Conservation (phyloP, 192 early-diverging fungal genomes). For the Coemansia sp. region DNA sequence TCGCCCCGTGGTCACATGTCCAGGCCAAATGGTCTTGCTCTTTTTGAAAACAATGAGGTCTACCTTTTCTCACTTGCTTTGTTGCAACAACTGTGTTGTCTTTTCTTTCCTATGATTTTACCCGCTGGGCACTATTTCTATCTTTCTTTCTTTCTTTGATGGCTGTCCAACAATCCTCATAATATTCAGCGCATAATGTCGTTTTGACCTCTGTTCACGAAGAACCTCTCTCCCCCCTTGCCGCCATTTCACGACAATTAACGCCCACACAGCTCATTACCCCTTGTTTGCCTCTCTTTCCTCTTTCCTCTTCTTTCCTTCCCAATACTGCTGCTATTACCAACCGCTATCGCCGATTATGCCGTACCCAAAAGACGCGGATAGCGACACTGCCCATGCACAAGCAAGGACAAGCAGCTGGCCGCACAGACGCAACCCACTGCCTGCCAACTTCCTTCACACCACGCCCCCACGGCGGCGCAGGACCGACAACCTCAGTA, state of each 20-base stretch:
- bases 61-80: too few relatives aligned
- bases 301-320: background rate
- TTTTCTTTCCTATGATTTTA: too few relatives aligned
- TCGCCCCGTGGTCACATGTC: too few relatives aligned
- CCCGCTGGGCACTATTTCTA: too few relatives aligned
- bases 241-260: background rate
- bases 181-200: too few relatives aligned
- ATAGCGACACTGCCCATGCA: background rate
- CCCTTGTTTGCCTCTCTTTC: background rate
- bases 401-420: conserved; percentile 14
- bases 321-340: background rate
- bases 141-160: too few relatives aligned
- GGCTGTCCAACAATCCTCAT: too few relatives aligned
- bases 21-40: too few relatives aligned
- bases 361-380: background rate
- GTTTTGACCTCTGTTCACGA: too few relatives aligned
- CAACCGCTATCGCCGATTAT: background rate
- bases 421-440: conserved; percentile 44
- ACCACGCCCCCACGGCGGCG: conserved; percentile 25
- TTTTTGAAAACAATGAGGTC: too few relatives aligned
- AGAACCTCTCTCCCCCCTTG: too few relatives aligned
- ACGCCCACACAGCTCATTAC: background rate
- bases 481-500: conserved; percentile 1
- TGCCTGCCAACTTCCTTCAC: conserved; percentile 25
- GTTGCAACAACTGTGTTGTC: too few relatives aligned